A percentile compares a stretch with the other conserved stretches of the same genome.
phyloP scores from a whole-genome alignment of 2,329 filamentous ascomycete species.

The Beauveria pseudobassiana region DNA sequence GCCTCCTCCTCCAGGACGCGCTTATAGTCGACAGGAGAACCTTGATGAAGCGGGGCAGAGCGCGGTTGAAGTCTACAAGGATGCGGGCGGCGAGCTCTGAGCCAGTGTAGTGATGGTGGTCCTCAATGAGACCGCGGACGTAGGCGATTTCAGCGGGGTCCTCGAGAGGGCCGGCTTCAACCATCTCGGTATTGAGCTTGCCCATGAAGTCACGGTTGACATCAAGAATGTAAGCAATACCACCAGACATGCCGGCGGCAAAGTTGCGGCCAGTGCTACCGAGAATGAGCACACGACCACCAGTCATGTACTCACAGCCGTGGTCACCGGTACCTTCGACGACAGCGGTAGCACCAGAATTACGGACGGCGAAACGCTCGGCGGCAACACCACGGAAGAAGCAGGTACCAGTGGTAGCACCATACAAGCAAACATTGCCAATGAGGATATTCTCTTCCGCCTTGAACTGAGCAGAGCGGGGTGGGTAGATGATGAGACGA shows the following conservation, averaged over 20 bases:
- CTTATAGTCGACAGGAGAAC: conserved; percentile 92
- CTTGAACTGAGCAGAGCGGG: conserved; percentile 84
- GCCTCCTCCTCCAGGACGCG: conserved; percentile 81
- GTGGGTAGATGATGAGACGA: conserved; percentile 87
- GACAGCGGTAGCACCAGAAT: conserved; percentile 92
- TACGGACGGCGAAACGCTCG: conserved; percentile 92
- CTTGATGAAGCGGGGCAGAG: conserved; percentile 85
- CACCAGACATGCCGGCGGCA: conserved; percentile 95
- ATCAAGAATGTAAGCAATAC: conserved; percentile 91
- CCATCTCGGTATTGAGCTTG: conserved; percentile 97
- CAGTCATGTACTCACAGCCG: conserved; percentile 98
- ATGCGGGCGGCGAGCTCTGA: conserved; percentile 91
- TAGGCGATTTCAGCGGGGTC: conserved; percentile 86
- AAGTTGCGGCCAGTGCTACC: conserved; percentile 93
- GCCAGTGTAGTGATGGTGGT: conserved; percentile 96
- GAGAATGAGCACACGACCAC: conserved; percentile 80
- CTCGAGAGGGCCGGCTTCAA: conserved; percentile 76
- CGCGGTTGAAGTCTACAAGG: conserved; percentile 89
- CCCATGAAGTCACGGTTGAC: conserved; percentile 81
- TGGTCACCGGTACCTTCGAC: conserved; percentile 96
- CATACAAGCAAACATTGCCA: conserved; percentile 92
- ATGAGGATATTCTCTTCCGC: conserved; percentile 93
- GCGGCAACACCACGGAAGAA: conserved; percentile 97
- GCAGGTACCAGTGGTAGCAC: conserved; percentile 81
- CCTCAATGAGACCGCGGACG: conserved; percentile 84